Evolutionary conservation across 257 asterid genomes (phyloP), one percentile per base, ranked within the genome.

Genomic region (Osmanthus fragrans): DNA sequence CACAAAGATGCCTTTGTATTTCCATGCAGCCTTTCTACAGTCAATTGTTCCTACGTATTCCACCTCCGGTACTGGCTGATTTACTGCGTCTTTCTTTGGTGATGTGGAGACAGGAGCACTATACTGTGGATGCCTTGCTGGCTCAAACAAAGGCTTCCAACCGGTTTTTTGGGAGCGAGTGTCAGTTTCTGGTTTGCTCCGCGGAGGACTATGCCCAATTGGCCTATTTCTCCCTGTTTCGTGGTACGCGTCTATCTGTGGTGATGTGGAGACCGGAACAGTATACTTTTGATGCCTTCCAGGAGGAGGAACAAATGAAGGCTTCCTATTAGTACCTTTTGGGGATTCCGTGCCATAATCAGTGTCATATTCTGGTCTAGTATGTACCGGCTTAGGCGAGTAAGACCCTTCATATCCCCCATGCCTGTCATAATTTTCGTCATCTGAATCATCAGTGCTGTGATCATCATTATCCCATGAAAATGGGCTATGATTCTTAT

Each of bases 1-100:
- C 67, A 86, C 56, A 58, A 80, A 72, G 36, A 86, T 75, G 3
- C 90, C 90, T 0, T 73, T 71, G 72, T 86, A 86, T 23, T 21
- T 86, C 25, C 7, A 54, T 4, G 90, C 88, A 23, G 85, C 85
- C 77, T 69, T 71, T 42, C 18, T 45, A 70, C 84, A 15, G 70
- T 86, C 85, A 45, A 86, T 84, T 23, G 65, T 68, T 25, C 36
- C 54, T 1, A 0, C 25, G 64, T 75, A 34, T 65, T 19, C 49
- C 23, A 71, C 42, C 0, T 2, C 73, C 2, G 15, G 18, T 25
- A 1, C 4, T 63, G 6, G 69, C 36, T 11, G 58, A 13, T 34
- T 29, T 21, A 7, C 64, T 4, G 45, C 18, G 16, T 80, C 71
- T 54, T 7, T 39, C 12, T 66, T 49, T 6, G 80, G 33, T 2